phyloP scores from a whole-genome alignment of 2,329 filamentous ascomycete genomes.

The Tolypocladium tropicale region DNA sequence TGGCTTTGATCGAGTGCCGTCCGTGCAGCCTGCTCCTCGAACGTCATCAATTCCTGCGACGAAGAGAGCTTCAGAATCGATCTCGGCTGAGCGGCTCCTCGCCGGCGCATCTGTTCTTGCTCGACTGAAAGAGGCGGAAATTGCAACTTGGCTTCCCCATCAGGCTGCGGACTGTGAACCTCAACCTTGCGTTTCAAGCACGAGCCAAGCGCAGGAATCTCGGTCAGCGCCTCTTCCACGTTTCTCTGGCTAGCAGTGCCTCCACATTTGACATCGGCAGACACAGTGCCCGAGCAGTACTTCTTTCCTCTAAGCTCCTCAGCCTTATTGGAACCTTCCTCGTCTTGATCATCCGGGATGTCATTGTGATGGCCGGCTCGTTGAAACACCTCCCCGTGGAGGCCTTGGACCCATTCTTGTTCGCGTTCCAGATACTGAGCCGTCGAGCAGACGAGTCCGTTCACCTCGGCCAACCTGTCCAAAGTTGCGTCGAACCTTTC shows the following conservation, averaged over 20 bases:
- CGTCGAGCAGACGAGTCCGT: conserved; percentile 16
- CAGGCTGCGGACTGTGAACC: conserved; percentile 21
- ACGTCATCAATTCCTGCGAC: conserved; percentile 3
- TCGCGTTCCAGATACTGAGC: conserved; percentile 17
- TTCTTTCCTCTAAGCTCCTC: background rate
- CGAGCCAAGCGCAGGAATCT: background rate
- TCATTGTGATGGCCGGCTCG: background rate
- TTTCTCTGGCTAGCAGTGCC: background rate
- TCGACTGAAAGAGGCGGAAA: conserved; percentile 19
- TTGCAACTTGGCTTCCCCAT: conserved; percentile 4
- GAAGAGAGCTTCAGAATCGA: conserved; percentile 23
- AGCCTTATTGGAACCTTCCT: background rate
- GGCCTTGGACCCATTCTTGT: conserved; percentile 17
- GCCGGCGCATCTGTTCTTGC: conserved; percentile 25
- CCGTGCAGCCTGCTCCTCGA: conserved; percentile 1
- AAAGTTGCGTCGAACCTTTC: conserved; percentile 14
- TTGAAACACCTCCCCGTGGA: conserved; percentile 3
- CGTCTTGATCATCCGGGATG: background rate
- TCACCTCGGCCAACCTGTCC: conserved; percentile 15
- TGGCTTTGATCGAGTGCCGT: conserved; percentile 10
- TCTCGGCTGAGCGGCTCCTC: conserved; percentile 16
- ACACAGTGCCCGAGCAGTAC: background rate
- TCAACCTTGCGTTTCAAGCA: conserved; percentile 18
- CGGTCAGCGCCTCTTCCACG: background rate
- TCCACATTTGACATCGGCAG: background rate